phyloP scores from a whole-genome alignment of 2,329 filamentous ascomycete genomes.

The Xylaria digitata region DNA sequence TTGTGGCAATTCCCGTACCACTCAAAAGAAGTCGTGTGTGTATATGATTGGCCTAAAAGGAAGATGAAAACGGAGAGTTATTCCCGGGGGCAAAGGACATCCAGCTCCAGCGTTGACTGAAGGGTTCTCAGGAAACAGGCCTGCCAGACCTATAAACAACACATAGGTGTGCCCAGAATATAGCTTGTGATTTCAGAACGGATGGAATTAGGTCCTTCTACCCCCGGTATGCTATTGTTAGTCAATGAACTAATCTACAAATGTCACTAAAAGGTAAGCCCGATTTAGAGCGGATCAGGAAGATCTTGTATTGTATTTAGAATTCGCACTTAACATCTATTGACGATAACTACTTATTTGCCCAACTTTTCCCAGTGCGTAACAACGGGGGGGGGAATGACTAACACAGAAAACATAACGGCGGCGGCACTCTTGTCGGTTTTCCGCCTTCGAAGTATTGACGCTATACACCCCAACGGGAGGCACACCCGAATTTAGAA shows the following conservation, averaged over 20 bases:
- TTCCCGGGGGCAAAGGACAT: no score
- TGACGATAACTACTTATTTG: neutral
- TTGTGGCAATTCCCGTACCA: neutral
- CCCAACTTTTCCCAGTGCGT: no score
- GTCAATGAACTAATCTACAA: neutral
- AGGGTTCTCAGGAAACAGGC: neutral
- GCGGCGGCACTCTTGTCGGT: neutral
- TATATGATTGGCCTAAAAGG: slow-evolving; percentile 5
- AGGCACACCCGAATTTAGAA: neutral
- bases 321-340: neutral
- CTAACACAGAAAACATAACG: neutral
- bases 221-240: neutral
- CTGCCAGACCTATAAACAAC: neutral
- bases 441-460: neutral
- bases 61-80: neutral
- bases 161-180: neutral
- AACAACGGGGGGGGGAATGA: no score
- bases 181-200: neutral
- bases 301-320: neutral
- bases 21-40: neutral
- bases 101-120: neutral
- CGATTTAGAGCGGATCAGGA: neutral
- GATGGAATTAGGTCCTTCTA: no score
- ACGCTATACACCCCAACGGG: neutral
- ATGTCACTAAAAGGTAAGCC: neutral